These are phyloP conservation scores for Torrubiella hemipterigena DNA, from an alignment of 2,329 filamentous ascomycete genomes.

Conservation along the genomic window DNA sequence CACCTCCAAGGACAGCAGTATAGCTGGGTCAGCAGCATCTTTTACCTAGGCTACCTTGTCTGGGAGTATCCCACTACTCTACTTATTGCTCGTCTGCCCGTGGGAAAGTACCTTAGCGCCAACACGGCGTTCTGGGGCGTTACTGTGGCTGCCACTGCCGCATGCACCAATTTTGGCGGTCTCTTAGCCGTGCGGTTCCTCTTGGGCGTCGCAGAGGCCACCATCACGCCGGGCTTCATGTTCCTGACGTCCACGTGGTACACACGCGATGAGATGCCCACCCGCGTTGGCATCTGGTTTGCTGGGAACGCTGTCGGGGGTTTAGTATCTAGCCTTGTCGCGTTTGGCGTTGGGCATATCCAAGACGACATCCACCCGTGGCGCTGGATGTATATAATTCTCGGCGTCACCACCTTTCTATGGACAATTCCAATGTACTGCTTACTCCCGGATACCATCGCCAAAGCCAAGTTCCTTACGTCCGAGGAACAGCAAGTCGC, in stretches of 20 bases:
- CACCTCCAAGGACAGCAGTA: constrained; percentile 36
- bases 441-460: constrained; percentile 40
- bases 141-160: constrained; percentile 30
- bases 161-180: constrained; percentile 34
- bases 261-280: constrained; percentile 42
- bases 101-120: constrained; percentile 31
- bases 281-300: constrained; percentile 44
- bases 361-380: constrained; percentile 32
- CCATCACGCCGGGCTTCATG: constrained; percentile 42
- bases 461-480: constrained; percentile 44
- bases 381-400: constrained; percentile 46
- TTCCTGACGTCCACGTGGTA: constrained; percentile 45
- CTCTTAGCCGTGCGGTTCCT: constrained; percentile 40
- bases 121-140: constrained; percentile 39
- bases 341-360: constrained; percentile 45
- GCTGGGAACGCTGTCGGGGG: constrained; percentile 37
- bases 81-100: constrained; percentile 32
- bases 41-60: constrained; percentile 33
- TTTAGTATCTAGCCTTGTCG: constrained; percentile 34
- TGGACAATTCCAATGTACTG: constrained; percentile 36
- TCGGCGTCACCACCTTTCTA: constrained; percentile 37
- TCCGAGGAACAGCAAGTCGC: constrained; percentile 38
- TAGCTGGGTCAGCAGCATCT: constrained; percentile 44
- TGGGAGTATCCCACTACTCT: constrained; percentile 38
- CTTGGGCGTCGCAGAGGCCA: constrained; percentile 42